Percentiles rank a stretch among this genome's conserved stretches.
phyloP scores from a whole-genome alignment of 306 rosid genomes.

The Vigna unguiculata region DNA sequence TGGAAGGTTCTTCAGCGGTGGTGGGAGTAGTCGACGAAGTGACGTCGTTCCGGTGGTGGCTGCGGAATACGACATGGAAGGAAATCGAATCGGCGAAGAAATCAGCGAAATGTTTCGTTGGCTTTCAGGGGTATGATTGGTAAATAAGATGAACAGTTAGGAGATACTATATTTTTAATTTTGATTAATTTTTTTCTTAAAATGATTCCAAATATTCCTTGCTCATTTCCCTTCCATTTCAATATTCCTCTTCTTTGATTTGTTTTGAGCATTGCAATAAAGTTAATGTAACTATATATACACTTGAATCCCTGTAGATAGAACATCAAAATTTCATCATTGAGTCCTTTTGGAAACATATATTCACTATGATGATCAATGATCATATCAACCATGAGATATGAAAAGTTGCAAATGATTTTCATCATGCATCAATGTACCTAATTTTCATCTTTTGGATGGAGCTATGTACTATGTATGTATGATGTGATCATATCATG shows the following conservation, averaged over 20 bases:
- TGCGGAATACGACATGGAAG: slow-evolving; percentile 68
- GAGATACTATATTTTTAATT: slow-evolving; percentile 20
- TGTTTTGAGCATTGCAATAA: slow-evolving; percentile 10
- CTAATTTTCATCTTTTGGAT: not conserved
- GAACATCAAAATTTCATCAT: not conserved
- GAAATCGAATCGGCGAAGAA: slow-evolving; percentile 74
- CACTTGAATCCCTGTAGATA: slow-evolving; percentile 35
- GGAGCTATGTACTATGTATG: not conserved
- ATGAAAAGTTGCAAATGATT: not conserved
- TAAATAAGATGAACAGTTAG: slow-evolving; percentile 48
- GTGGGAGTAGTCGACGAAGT: slow-evolving; percentile 78
- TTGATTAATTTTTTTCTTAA: slow-evolving; percentile 8
- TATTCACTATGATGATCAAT: not conserved
- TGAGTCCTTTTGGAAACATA: not conserved
- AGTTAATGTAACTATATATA: not conserved
- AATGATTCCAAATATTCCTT: slow-evolving; percentile 17
- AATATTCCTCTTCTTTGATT: not conserved
- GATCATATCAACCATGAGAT: not conserved
- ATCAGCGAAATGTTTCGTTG: slow-evolving; percentile 86
- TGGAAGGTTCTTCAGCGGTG: slow-evolving; percentile 71
- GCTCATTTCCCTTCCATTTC: slow-evolving; percentile 11
- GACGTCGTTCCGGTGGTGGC: slow-evolving; percentile 50
- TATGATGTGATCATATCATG: too few species aligned
- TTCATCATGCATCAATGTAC: not conserved
- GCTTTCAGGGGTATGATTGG: slow-evolving; percentile 85